Base-by-base conservation (phyloP, 129 eudicot genomes). In the Chrysanthemum lavandulifolium region DNA sequence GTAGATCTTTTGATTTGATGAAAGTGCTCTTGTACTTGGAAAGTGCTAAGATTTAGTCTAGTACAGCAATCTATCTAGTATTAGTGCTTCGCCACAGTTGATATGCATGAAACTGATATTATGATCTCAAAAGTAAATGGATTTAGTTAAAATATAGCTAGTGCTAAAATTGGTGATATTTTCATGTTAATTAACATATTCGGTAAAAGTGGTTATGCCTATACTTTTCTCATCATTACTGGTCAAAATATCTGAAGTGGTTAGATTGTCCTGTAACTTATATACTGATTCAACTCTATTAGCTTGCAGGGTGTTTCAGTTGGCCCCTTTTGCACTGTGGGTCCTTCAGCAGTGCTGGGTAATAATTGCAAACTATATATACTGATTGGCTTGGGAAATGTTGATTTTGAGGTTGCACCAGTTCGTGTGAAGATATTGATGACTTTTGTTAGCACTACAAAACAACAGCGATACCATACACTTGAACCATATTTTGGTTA, bases 21-120 rank as follows among this genome's bases (percentile, higher is more conserved):
- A 31, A 63, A 64, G 73, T 80, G 77, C 80, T 69, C 55, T 77
- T 62, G 82, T 78, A 78, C 82, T 63, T 40, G 70, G 0, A 75
- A 54, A 54, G 73, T 65, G 13, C 2, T 12, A 5, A 61, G 50
- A 56, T 72, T 65, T 65, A 54, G 33, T 55, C 51, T 53, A 43
- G 47, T 51, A 68, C 25, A 27, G 2, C n/a, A n/a, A n/a, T n/a
- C n/a, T n/a, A 29, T 71, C 53, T 11, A 70, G 55, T 72, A 45
- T 49, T 75, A 62, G 76, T 74, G 81, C 45, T 49, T 50, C 54
- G 71, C 78, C 81, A 70, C 74, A 64, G 2, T 65, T 75, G 77
- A 70, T 80, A 80, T 80, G 82, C 80, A 80, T 80, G 76, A 52
- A 23, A 67, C 57, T 25, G 15, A 10, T 53, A 72, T 67, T 4